A percentile compares a stretch with the other conserved stretches of the same genome.
These are phyloP conservation scores for Boletus semigastroideus DNA, from an alignment of 1,284 basidiomycete genomes.

Conservation along the genomic window DNA sequence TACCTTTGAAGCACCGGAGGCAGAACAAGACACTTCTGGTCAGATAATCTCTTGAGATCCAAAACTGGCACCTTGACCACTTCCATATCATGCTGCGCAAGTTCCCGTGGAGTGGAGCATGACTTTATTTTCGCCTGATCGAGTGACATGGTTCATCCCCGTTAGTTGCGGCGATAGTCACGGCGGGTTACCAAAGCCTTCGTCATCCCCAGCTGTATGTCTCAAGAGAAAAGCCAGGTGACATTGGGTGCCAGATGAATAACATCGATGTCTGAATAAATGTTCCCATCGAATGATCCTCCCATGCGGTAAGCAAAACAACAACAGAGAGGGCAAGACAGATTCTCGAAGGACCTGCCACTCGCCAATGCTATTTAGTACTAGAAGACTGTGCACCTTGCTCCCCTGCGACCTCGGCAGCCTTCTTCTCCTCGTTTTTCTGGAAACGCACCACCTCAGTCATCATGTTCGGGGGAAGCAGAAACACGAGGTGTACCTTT, in stretches of 20 bases:
- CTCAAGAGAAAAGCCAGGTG: conserved; percentile 9
- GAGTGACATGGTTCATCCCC: conserved; percentile 7
- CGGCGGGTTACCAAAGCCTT: conserved; percentile 5
- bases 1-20: conserved; percentile 6
- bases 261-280: conserved; percentile 6
- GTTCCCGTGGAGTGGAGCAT: conserved; percentile 7
- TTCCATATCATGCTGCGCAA: conserved; percentile 6
- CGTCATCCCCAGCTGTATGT: not conserved
- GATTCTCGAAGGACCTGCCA: conserved; percentile 19
- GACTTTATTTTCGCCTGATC: conserved; percentile 12
- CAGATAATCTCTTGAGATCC: conserved; percentile 13
- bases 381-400: conserved; percentile 21
- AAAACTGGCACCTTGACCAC: conserved; percentile 10
- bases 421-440: conserved; percentile 65
- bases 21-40: conserved; percentile 10
- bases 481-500: conserved; percentile 47
- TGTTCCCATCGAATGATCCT: conserved; percentile 17
- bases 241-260: conserved; percentile 15
- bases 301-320: not conserved
- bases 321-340: conserved; percentile 5
- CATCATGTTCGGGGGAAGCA: conserved; percentile 8
- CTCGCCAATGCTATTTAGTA: conserved; percentile 43
- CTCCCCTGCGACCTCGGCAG: conserved; percentile 32
- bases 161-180: conserved; percentile 24
- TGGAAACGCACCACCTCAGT: conserved; percentile 26